A percentile compares a stretch with the other conserved stretches of the same genome.
These are phyloP conservation scores for Pythium coloratum DNA, from an alignment of 352 stramenopile species.

Conservation along the genomic window DNA sequence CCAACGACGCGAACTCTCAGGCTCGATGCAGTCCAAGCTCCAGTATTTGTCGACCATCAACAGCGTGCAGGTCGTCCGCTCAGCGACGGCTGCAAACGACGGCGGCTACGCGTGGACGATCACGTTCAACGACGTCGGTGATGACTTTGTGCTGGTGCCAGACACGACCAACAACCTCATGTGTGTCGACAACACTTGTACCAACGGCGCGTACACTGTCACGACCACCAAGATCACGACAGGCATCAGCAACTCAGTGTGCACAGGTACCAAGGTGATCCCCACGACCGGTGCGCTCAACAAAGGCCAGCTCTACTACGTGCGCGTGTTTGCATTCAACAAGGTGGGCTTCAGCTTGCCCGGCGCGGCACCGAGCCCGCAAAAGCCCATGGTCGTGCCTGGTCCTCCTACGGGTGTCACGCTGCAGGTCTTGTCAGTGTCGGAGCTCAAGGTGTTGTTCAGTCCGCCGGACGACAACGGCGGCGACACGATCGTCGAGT, in stretches of 20 bases:
- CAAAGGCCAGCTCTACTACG: conserved; percentile 92
- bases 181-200: conserved; percentile 24
- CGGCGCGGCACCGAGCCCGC: conserved; percentile 40
- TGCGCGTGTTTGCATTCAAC: conserved; percentile 95
- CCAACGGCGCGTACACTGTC: conserved; percentile 40
- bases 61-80: conserved; percentile 79
- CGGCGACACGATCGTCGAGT: conserved; percentile 87
- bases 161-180: conserved; percentile 32
- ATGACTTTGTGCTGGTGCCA: conserved; percentile 71
- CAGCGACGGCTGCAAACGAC: conserved; percentile 33
- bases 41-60: conserved; percentile 45
- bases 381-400: conserved; percentile 83
- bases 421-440: conserved; percentile 68
- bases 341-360: conserved; percentile 89
- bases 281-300: conserved; percentile 66
- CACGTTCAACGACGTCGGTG: conserved; percentile 87
- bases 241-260: conserved; percentile 73
- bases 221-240: conserved; percentile 57
- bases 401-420: conserved; percentile 71
- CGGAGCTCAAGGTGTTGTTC: conserved; percentile 90
- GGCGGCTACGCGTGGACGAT: conserved; percentile 87
- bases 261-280: conserved; percentile 81
- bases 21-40: conserved; percentile 77
- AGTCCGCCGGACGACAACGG: conserved; percentile 82
- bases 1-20: conserved; percentile 45